Evolutionary conservation across 192 early-diverging fungal species (phyloP).

Genomic region (Coemansia sp.): DNA sequence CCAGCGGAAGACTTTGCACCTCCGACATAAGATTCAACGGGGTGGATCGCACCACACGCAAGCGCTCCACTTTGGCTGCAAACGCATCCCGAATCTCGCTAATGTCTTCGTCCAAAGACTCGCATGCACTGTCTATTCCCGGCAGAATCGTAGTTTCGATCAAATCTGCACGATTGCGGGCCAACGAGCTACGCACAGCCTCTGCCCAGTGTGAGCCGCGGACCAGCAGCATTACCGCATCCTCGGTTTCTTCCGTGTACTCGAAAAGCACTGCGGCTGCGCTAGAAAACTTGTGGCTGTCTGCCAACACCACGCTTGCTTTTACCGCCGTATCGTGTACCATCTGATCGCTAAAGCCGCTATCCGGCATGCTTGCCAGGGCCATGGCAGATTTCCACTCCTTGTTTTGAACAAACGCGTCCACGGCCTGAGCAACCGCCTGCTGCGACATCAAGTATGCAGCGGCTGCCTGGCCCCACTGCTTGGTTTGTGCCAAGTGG

Average conservation of each 20-base stretch:
- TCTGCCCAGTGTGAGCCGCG: constrained; percentile 76
- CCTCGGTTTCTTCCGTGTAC: constrained; percentile 67
- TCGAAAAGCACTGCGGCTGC: constrained; percentile 73
- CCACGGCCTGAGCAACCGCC: constrained; percentile 15
- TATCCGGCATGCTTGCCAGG: constrained; percentile 15
- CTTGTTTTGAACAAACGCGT: constrained; percentile 31
- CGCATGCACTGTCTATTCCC: constrained; percentile 33
- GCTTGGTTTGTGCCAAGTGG: constrained; percentile 52
- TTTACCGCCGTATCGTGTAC: constrained; percentile 30
- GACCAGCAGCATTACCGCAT: constrained; percentile 65
- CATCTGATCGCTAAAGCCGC: constrained; percentile 5
- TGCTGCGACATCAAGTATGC: constrained; percentile 35
- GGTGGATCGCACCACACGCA: constrained; percentile 35
- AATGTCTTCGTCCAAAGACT: constrained; percentile 24
- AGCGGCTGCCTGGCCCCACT: constrained; percentile 51
- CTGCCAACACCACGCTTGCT: constrained; percentile 49
- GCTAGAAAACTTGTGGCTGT: constrained; percentile 61
- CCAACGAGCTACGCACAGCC: constrained; percentile 64
- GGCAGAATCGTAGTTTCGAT: constrained; percentile 75
- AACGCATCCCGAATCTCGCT: constrained; percentile 34
- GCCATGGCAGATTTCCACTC: constrained; percentile 43
- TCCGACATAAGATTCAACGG: constrained; percentile 17
- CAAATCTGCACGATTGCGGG: constrained; percentile 62
- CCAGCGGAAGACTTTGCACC: background rate
- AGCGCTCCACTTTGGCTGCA: constrained; percentile 14